These are phyloP conservation scores for Beauveria brongniartii DNA, from an alignment of 2,329 filamentous ascomycete genomes.

Conservation along the genomic window DNA sequence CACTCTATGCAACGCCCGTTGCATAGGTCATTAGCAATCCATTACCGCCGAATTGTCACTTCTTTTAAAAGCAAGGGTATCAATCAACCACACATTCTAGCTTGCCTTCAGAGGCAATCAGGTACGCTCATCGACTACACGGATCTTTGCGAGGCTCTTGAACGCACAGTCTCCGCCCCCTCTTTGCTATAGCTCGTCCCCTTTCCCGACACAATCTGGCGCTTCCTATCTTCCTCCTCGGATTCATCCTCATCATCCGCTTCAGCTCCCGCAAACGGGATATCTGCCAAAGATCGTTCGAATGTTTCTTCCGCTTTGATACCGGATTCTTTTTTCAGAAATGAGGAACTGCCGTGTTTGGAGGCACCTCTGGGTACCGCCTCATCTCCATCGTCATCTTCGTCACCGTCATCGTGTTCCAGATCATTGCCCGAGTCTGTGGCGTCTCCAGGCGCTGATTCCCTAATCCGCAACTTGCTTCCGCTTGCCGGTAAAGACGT, in stretches of 20 bases:
- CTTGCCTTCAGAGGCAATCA: background rate
- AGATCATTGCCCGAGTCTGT: conserved; percentile 11
- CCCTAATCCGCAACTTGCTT: conserved; percentile 10
- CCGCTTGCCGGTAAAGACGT: conserved; percentile 13
- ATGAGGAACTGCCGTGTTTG: conserved; percentile 27
- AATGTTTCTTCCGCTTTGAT: conserved; percentile 16
- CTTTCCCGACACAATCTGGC: background rate
- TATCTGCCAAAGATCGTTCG: conserved; percentile 23
- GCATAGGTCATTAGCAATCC: background rate
- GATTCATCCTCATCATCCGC: conserved; percentile 38
- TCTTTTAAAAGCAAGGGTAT: conserved; percentile 1
- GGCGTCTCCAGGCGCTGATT: conserved; percentile 11
- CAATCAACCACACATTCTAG: background rate
- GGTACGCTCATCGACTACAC: background rate
- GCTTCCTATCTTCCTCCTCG: conserved; percentile 4
- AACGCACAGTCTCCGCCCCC: conserved; percentile 2
- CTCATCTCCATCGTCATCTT: conserved; percentile 31
- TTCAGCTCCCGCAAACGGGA: conserved; percentile 29
- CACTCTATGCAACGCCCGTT: no score
- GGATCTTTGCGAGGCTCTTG: background rate
- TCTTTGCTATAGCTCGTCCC: conserved; percentile 7
- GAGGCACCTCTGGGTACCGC: conserved; percentile 25
- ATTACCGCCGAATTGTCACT: background rate
- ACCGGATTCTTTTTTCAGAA: conserved; percentile 27
- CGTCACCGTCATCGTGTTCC: conserved; percentile 21